Evolutionary conservation across 2,329 filamentous ascomycete species (phyloP), one percentile per base, ranked within the genome.

Genomic region (Monilinia polystroma): DNA sequence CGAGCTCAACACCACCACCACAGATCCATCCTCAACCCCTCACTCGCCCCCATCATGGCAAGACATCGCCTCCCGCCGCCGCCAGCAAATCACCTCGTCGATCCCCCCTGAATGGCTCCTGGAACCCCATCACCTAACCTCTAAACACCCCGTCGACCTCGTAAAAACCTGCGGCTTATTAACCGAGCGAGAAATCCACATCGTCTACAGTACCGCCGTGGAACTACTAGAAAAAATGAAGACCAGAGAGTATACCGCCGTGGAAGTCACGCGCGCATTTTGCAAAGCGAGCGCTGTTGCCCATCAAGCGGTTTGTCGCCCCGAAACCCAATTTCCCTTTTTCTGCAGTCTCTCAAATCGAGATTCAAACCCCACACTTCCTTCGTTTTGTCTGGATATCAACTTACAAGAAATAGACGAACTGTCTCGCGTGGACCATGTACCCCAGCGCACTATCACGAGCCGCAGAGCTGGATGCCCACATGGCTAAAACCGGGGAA

Each of bases 221-320:
- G n/a, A 60, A 23, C 7, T 79, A 52, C 69, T 79, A 1, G 54
- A 72, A 5, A 77, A 78, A 53, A 74, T 80, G 29, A 71, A 70
- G 51, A 70, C 71, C 5, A 76, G 76, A 32, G 74, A 76, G 75
- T 84, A 82, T 79, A 84, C 78, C 6, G 81, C 67, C 35, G 49
- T 65, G 43, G 54, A 67, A 35, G 83, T 86, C 10, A 81, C 82
- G 2, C 76, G 74, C 64, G 82, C 82, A 0, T 86, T 85, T 70
- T 85, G 82, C 70, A 85, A 85, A 73, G 76, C 81, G 38, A 82
- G 84, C 5, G 78, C 82, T 4, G 81, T 83, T 26, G 84, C 83
- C 10, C 83, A 86, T 69, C 84, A 86, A 75, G 70, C 85, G 71
- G 82, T 84, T 75, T 23, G 70, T 70, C 55, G 29, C 16, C n/a